Base-by-base conservation (phyloP, 2,329 filamentous ascomycete species). In the Gaeumannomyces sp. region DNA sequence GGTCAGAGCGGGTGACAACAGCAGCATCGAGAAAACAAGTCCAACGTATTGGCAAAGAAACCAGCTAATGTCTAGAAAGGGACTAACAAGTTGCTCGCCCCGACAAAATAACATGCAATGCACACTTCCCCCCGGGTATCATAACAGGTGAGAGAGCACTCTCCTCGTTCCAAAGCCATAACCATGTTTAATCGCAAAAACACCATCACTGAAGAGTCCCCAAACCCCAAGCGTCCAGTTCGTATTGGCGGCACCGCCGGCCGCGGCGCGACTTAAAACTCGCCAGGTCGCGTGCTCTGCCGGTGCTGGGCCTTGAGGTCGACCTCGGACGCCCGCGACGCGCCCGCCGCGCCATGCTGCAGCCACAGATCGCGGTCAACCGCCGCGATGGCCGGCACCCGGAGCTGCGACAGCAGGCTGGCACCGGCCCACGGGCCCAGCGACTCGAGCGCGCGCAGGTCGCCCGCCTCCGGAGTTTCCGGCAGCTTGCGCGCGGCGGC, bases 381-480 rank as follows among this genome's bases (percentile, higher is more conserved):
- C 35, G 88, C 84, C 2, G 89, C 88, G 63, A 91, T 82, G 2
- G 89, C 86, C 50, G 86, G 84, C 4, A 92, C 80, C 65, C 88
- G 89, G 66, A 93, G 78, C 68, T 89, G 85, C 3, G 88, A 84
- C 25, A 90, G 77, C 64, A 94, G 72, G 72, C 89, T 92, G 3
- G 87, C 90, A 14, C 91, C 91, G 27, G 85, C 83, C 90, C 90
- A 94, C 2, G 90, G 79, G 0, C 91, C 91, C 1, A 93, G 76
- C 0, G 88, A 87, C 67, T 91, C 86, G 2, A 92, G 77, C 2
- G 83, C 88, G 31, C 90, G 82, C 56, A 93, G 77, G 33, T 80
- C 77, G 2, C 89, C 89, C 56, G 85, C 83, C 1, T 85, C 72
- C 6, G 73, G 67, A 60, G 69, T 77, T 69, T 70, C 78, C 60